These are phyloP conservation scores for Ogataea populi-albae DNA, from an alignment of 805 yeast genomes.

Conservation along the genomic window DNA sequence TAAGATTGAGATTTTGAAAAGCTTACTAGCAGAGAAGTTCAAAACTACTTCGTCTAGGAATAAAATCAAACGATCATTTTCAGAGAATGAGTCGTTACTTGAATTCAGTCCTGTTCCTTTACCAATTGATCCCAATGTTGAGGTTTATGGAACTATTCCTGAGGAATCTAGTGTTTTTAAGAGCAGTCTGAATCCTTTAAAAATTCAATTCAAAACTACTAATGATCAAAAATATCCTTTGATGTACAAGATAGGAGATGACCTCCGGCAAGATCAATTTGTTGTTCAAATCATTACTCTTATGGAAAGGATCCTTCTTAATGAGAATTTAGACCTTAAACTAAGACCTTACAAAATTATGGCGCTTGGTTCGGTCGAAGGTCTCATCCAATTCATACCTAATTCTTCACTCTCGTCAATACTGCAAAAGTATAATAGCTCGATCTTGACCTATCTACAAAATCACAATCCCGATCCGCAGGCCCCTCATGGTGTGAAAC, in stretches of 20 bases:
- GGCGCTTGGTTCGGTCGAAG: constrained; percentile 89
- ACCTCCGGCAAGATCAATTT: constrained; percentile 91
- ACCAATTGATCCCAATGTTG: constrained; percentile 80
- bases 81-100: constrained; percentile 31
- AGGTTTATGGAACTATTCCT: constrained; percentile 72
- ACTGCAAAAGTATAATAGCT: constrained; percentile 62
- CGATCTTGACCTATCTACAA: constrained; percentile 66
- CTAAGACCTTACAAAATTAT: constrained; percentile 86
- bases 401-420: constrained; percentile 85
- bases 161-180: constrained; percentile 85
- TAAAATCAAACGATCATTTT: constrained; percentile 9
- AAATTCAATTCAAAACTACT: constrained; percentile 68
- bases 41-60: constrained; percentile 21
- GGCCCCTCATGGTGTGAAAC: constrained; percentile 46
- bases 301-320: constrained; percentile 84
- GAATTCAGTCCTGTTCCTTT: constrained; percentile 54
- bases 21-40: constrained; percentile 50
- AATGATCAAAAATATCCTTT: constrained; percentile 59
- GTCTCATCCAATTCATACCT: constrained; percentile 92
- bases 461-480: constrained; percentile 57
- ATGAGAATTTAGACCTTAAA: constrained; percentile 85
- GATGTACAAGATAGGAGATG: constrained; percentile 96
- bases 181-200: constrained; percentile 85
- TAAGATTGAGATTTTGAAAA: constrained; percentile 67
- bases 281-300: constrained; percentile 89